A percentile compares a stretch with the other conserved stretches of the same genome.
Evolutionary conservation across 257 asterid genomes (phyloP).

Genomic region (Jaltomata sinuosa): DNA sequence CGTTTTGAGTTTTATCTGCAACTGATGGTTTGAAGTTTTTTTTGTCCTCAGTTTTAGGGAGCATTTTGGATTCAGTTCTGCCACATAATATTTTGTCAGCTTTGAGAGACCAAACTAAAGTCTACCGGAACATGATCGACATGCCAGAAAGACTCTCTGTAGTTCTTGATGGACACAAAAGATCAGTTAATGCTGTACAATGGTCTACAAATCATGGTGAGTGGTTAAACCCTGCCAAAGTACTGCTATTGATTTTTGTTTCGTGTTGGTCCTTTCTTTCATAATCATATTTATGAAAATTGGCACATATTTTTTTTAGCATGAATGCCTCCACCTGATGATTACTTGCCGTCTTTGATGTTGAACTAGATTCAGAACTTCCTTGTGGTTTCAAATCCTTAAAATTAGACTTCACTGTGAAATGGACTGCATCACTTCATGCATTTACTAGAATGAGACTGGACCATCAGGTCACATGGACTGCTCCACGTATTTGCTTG

Average conservation of each 20-base stretch:
- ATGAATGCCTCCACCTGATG: background rate
- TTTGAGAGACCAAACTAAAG: conserved; percentile 37
- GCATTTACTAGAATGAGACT: background rate
- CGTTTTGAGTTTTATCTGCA: background rate
- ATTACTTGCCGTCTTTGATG: background rate
- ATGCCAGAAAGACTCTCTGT: conserved; percentile 29
- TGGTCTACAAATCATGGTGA: conserved; percentile 80
- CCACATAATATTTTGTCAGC: conserved; percentile 39
- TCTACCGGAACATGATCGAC: conserved; percentile 14
- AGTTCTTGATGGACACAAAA: conserved; percentile 60
- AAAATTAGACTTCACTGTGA: background rate
- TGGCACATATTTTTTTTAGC: background rate
- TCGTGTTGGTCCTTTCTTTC: background rate
- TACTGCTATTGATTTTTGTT: background rate
- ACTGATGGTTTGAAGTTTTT: background rate
- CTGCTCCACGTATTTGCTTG: background rate
- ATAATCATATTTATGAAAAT: background rate
- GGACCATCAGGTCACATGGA: background rate
- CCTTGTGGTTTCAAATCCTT: background rate
- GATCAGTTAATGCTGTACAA: conserved; percentile 63
- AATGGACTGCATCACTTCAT: background rate
- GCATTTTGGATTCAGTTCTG: conserved; percentile 45
- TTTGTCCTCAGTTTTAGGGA: conserved; percentile 36
- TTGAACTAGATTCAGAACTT: background rate
- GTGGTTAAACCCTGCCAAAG: conserved; percentile 7